Conservation (phyloP, 768 basidiomycete genomes). For the Rhodosporidiobolus odoratus region DNA sequence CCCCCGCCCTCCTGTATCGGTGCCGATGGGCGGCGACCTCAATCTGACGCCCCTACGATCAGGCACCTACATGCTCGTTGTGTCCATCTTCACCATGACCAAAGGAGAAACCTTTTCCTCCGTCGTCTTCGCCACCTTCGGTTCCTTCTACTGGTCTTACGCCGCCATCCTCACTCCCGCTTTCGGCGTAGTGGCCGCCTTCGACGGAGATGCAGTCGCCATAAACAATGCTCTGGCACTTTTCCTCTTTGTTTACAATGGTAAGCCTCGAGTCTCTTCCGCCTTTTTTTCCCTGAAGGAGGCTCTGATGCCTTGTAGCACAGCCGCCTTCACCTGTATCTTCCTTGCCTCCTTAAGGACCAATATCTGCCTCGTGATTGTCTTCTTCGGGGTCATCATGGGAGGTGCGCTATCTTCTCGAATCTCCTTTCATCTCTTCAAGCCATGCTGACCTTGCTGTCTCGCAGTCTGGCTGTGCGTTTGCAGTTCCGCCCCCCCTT, state of each 20-base stretch:
- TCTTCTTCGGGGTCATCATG: constrained; percentile 18
- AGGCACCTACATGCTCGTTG: constrained; percentile 1
- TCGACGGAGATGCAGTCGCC: not conserved
- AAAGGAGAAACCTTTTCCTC: constrained; percentile 17
- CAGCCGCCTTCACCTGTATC: constrained; percentile 5
- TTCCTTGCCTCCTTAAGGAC: constrained; percentile 7
- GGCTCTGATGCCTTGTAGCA: not conserved
- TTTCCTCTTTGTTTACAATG: constrained; percentile 9
- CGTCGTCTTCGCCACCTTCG: not conserved
- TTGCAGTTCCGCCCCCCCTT: too few relatives aligned
- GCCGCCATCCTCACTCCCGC: constrained; percentile 17
- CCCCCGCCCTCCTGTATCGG: too few relatives aligned
- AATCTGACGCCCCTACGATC: too few relatives aligned
- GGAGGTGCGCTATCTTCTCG: not conserved
- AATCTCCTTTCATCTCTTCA: too few relatives aligned
- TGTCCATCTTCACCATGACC: not conserved
- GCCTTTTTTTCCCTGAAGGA: not conserved
- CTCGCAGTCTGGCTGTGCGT: too few relatives aligned
- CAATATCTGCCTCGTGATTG: constrained; percentile 2
- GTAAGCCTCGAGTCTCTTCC: not conserved
- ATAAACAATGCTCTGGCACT: not conserved
- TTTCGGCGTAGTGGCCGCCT: not conserved
- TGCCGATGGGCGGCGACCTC: too few relatives aligned
- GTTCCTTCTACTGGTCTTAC: not conserved
- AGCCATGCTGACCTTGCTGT: too few relatives aligned